A percentile compares a stretch with the other conserved stretches of the same genome.
phyloP scores from a whole-genome alignment of 169 alveolate genomes.

The Cryptosporidium bovis region DNA sequence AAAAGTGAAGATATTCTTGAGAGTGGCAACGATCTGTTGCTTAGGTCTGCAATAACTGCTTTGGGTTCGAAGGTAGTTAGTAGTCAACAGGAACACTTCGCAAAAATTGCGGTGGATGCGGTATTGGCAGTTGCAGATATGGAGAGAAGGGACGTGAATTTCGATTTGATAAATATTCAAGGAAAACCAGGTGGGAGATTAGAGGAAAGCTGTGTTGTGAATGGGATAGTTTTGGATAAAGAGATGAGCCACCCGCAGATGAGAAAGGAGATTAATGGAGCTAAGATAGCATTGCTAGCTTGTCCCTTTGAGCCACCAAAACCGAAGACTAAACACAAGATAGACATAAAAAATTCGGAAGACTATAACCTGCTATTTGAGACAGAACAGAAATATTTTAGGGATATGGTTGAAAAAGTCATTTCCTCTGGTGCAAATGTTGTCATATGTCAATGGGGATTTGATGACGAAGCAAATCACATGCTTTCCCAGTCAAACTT shows the following conservation, averaged over 20 bases:
- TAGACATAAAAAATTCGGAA: conserved; percentile 95
- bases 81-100: conserved; percentile 90
- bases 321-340: conserved; percentile 98
- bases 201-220: conserved; percentile 93
- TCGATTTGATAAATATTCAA: conserved; percentile 95
- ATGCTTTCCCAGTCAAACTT: conserved; percentile 87
- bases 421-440: conserved; percentile 96
- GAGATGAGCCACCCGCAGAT: conserved; percentile 99
- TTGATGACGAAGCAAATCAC: conserved; percentile 99
- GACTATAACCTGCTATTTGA: conserved; percentile 89
- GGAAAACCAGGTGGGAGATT: conserved; percentile 97
- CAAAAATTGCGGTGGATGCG: conserved; percentile 97
- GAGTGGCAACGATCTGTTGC: conserved; percentile 81
- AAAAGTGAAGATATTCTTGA: conserved; percentile 81
- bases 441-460: conserved; percentile 99
- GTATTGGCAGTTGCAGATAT: conserved; percentile 96
- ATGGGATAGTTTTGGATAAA: conserved; percentile 97
- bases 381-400: conserved; percentile 94
- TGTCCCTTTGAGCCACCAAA: conserved; percentile 99
- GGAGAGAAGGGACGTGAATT: conserved; percentile 97
- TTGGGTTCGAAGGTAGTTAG: conserved; percentile 97
- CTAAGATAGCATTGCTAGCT: conserved; percentile 96
- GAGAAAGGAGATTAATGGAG: conserved; percentile 94
- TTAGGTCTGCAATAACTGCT: conserved; percentile 95
- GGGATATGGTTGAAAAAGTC: conserved; percentile 93